These are phyloP conservation scores for Mycena pura DNA, from an alignment of 768 basidiomycete genomes.

Conservation along the genomic window DNA sequence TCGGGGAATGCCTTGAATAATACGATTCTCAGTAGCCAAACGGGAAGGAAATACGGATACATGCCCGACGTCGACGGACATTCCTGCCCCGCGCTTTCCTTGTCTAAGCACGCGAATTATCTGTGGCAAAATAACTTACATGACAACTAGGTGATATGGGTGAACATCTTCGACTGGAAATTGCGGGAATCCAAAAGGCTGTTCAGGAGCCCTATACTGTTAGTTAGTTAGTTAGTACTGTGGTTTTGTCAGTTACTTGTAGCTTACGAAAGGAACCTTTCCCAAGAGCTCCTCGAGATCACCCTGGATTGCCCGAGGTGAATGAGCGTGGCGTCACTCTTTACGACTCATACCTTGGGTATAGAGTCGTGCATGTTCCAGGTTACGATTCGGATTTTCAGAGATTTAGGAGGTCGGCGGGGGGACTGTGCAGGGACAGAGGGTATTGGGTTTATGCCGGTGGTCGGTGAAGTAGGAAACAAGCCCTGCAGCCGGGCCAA, in stretches of 20 bases:
- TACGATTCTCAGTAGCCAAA: too few species aligned
- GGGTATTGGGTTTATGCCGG: slow-evolving; percentile 30
- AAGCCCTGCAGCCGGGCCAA: slow-evolving; percentile 59
- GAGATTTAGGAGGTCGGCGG: slow-evolving; percentile 45
- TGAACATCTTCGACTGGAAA: slow-evolving; percentile 61
- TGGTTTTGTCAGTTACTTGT: too few species aligned
- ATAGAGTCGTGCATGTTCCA: slow-evolving; percentile 91
- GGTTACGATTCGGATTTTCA: slow-evolving; percentile 74
- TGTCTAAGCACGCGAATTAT: slow-evolving; percentile 16
- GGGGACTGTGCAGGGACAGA: slow-evolving; percentile 31
- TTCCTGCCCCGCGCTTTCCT: slow-evolving; percentile 67
- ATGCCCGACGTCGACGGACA: slow-evolving; percentile 81
- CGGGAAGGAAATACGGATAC: slow-evolving; percentile 4
- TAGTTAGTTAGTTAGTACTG: too few species aligned
- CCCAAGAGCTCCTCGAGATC: slow-evolving; percentile 77
- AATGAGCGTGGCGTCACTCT: neutral
- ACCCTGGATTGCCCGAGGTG: slow-evolving; percentile 52
- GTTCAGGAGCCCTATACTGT: slow-evolving; percentile 40
- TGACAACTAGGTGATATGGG: slow-evolving; percentile 80
- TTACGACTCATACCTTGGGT: slow-evolving; percentile 60
- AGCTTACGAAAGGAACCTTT: slow-evolving; percentile 58
- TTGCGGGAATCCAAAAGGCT: slow-evolving; percentile 45
- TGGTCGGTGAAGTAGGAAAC: slow-evolving; percentile 47
- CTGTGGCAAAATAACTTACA: slow-evolving; percentile 52
- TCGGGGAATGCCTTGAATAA: slow-evolving; percentile 69